Evolutionary conservation across 192 early-diverging fungal species (phyloP).

Genomic region (Coemansia sp.): DNA sequence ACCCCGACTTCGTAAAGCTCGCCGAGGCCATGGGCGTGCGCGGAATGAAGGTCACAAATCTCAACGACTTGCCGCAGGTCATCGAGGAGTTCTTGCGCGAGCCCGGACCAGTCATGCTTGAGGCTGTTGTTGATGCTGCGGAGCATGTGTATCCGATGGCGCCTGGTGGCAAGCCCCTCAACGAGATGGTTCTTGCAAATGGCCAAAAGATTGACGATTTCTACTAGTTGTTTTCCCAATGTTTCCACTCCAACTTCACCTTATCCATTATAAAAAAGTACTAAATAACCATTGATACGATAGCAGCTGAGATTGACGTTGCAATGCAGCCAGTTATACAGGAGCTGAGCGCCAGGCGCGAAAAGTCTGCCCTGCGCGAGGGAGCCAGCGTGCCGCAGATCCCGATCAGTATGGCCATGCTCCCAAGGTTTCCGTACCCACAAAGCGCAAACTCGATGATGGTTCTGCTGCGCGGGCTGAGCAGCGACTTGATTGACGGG

Average conservation of each 20-base stretch:
- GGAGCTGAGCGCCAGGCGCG: slow-evolving; percentile 72
- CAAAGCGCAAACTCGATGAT: slow-evolving; percentile 79
- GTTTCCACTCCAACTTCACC: background rate
- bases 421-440: slow-evolving; percentile 84
- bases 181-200: slow-evolving; percentile 76
- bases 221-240: background rate
- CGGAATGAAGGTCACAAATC: slow-evolving; percentile 80
- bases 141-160: slow-evolving; percentile 99
- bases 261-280: background rate
- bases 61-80: slow-evolving; percentile 78
- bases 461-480: slow-evolving; percentile 53
- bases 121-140: slow-evolving; percentile 84
- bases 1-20: slow-evolving; percentile 98
- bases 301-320: slow-evolving; percentile 78
- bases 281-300: slow-evolving; percentile 72
- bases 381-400: slow-evolving; percentile 75
- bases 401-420: slow-evolving; percentile 82
- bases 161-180: slow-evolving; percentile 87
- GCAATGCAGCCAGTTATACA: slow-evolving; percentile 77
- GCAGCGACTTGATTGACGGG: slow-evolving; percentile 25
- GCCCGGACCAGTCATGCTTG: slow-evolving; percentile 85
- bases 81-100: slow-evolving; percentile 90
- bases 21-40: slow-evolving; percentile 92
- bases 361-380: slow-evolving; percentile 65
- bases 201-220: slow-evolving; percentile 48